Percentiles rank a stretch among this genome's conserved stretches.
phyloP scores from a whole-genome alignment of 1,284 basidiomycete species.

The Sporisorium scitamineum region DNA sequence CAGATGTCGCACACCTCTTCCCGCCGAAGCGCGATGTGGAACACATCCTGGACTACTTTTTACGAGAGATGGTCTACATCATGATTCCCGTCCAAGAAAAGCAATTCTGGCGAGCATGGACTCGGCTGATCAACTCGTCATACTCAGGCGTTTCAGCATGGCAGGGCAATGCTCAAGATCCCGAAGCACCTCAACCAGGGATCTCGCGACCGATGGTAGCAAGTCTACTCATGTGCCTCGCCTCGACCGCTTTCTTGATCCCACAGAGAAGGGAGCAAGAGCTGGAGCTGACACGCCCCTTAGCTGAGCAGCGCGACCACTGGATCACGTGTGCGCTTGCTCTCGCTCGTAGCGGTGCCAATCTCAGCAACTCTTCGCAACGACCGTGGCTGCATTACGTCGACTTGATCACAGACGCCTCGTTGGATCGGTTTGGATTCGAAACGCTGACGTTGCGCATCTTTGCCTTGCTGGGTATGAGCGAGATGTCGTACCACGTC shows the following conservation, averaged over 20 bases:
- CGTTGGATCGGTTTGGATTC: constrained; percentile 38
- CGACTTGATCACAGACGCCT: constrained; percentile 13
- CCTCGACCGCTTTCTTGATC: constrained; percentile 25
- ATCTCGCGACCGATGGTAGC: constrained; percentile 34
- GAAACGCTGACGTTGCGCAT: constrained; percentile 24
- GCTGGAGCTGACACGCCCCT: constrained; percentile 9
- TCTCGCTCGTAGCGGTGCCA: constrained; percentile 20
- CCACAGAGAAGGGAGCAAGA: constrained; percentile 24
- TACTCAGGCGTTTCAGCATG: neutral
- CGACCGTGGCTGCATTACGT: constrained; percentile 26
- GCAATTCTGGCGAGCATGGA: constrained; percentile 35
- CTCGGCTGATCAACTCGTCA: neutral
- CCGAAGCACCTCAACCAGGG: neutral
- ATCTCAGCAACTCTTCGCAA: neutral
- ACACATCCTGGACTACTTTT: constrained; percentile 27
- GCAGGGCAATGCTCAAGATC: neutral
- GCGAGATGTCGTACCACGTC: constrained; percentile 25
- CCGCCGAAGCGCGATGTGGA: constrained; percentile 34
- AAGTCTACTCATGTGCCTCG: constrained; percentile 32
- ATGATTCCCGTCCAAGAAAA: constrained; percentile 42
- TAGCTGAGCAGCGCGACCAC: constrained; percentile 28
- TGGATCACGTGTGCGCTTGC: constrained; percentile 36
- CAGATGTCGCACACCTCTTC: constrained; percentile 29
- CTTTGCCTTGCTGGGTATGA: constrained; percentile 28
- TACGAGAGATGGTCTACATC: constrained; percentile 37